Percentiles rank a stretch among this genome's conserved stretches.
These are phyloP conservation scores for Xylariales sp. DNA, from an alignment of 2,329 filamentous ascomycete species.

Conservation along the genomic window DNA sequence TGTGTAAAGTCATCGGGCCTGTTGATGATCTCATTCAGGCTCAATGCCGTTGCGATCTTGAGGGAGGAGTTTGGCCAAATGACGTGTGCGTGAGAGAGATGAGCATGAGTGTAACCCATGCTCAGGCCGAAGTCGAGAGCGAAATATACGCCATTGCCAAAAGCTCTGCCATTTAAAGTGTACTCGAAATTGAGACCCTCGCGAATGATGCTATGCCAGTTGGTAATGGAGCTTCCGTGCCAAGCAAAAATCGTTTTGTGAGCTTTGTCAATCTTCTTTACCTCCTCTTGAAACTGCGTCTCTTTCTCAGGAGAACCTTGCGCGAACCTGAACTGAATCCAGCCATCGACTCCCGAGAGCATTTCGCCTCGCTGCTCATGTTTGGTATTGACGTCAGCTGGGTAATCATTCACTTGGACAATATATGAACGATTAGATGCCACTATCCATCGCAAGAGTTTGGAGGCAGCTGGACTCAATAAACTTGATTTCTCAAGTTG, in stretches of 20 bases:
- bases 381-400: conserved; percentile 13
- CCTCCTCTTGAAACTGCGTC: conserved; percentile 62
- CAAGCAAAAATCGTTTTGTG: conserved; percentile 71
- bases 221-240: conserved; percentile 72
- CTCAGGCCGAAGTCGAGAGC: conserved; percentile 57
- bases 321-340: conserved; percentile 80
- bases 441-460: conserved; percentile 79
- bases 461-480: conserved; percentile 61
- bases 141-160: conserved; percentile 80
- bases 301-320: conserved; percentile 90
- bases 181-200: conserved; percentile 72
- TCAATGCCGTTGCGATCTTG: conserved; percentile 55
- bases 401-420: conserved; percentile 59
- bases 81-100: too few species aligned
- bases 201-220: conserved; percentile 89
- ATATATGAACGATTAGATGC: conserved; percentile 88
- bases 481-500: conserved; percentile 41
- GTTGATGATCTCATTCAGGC: conserved; percentile 85
- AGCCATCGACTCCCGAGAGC: conserved; percentile 60
- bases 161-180: conserved; percentile 61
- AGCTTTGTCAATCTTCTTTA: conserved; percentile 39
- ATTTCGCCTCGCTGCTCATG: conserved; percentile 34
- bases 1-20: conserved; percentile 56
- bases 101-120: conserved; percentile 36
- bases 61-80: conserved; percentile 66